Percentiles rank a stretch among this genome's conserved stretches.
phyloP scores from a whole-genome alignment of 2,329 filamentous ascomycete genomes.

The Clonostachys sp. region DNA sequence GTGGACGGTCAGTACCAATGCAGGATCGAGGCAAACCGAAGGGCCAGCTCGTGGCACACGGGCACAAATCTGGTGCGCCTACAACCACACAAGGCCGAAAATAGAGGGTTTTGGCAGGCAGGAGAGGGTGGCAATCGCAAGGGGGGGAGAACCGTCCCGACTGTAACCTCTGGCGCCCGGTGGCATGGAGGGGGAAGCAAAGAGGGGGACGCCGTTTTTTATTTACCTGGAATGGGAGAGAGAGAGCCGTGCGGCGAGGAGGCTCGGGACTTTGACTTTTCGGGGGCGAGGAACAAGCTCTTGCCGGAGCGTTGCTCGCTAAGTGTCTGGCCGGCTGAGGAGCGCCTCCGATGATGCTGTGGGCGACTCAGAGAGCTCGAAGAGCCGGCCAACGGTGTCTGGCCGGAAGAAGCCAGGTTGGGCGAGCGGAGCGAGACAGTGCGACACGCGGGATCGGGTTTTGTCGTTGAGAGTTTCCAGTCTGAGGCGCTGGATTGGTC shows the following conservation, averaged over 20 bases:
- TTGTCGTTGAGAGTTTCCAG: no score
- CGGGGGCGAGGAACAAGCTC: conserved; percentile 17
- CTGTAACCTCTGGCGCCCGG: background rate
- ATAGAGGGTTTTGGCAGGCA: background rate
- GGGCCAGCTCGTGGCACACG: background rate
- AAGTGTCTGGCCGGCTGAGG: conserved; percentile 34
- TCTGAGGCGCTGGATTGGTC: no score
- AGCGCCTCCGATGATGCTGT: conserved; percentile 41
- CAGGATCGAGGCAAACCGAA: no score
- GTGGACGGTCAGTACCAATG: no score
- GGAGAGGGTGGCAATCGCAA: background rate
- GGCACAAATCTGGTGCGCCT: background rate
- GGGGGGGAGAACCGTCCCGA: background rate
- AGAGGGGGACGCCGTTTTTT: conserved; percentile 1
- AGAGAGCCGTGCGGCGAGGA: conserved; percentile 20
- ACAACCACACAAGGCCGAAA: background rate
- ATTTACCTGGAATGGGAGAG: conserved; percentile 54
- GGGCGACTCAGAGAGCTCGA: conserved; percentile 49
- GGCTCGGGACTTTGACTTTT: conserved; percentile 7
- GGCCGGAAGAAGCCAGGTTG: background rate
- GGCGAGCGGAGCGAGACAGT: no score
- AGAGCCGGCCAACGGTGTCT: conserved; percentile 33
- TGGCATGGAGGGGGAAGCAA: conserved; percentile 1
- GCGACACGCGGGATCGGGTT: no score
- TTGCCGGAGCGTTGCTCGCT: conserved; percentile 21